Conservation (phyloP, 2,329 filamentous ascomycete species). For the Beauveria varroae region DNA sequence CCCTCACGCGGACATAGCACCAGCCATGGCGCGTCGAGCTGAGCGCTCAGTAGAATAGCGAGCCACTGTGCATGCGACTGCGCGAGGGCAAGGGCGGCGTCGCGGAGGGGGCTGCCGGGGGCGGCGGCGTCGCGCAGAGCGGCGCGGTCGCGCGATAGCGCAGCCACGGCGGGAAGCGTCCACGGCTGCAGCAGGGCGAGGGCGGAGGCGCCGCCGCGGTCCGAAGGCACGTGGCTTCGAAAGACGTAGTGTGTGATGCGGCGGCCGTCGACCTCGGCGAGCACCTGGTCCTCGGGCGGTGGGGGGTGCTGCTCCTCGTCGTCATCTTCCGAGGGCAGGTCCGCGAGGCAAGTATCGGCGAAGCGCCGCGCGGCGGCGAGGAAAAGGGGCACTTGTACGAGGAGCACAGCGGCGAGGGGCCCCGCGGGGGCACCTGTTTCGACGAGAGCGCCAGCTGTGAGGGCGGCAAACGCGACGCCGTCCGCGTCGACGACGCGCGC, state of each 20-base stretch:
- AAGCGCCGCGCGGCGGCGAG: slow-evolving; percentile 2
- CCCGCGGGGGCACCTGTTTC: background rate
- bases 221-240: background rate
- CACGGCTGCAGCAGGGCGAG: slow-evolving; percentile 6
- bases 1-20: background rate
- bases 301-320: background rate
- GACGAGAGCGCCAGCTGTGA: slow-evolving; percentile 5
- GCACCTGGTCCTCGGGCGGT: background rate
- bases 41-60: background rate
- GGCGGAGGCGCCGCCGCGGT: slow-evolving; percentile 3
- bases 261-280: background rate
- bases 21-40: slow-evolving; percentile 3
- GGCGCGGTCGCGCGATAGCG: background rate
- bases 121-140: background rate
- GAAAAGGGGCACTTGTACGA: background rate
- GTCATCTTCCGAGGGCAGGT: background rate
- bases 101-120: background rate
- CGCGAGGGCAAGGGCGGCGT: background rate
- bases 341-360: background rate
- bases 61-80: slow-evolving; percentile 7
- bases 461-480: slow-evolving; percentile 4
- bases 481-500: slow-evolving; percentile 3
- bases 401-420: background rate
- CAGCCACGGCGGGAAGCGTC: slow-evolving; percentile 4
- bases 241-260: slow-evolving; percentile 6